These are phyloP conservation scores for Plasmodium reichenowi DNA, from an alignment of 169 alveolate species.

Conservation along the genomic window DNA sequence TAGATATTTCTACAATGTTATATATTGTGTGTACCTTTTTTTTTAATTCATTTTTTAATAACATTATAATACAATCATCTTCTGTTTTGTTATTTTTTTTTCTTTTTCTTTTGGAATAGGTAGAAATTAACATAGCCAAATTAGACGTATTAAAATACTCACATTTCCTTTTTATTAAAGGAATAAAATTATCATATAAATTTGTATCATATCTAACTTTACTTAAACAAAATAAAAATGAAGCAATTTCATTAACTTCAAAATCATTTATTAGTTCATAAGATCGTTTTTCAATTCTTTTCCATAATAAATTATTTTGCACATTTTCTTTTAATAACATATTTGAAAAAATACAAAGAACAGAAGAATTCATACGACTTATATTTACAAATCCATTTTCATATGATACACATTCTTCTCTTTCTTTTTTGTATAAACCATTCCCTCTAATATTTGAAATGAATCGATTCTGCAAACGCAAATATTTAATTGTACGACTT, in stretches of 20 bases:
- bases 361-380: conserved; percentile 73
- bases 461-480: conserved; percentile 10
- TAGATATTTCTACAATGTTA: conserved; percentile 68
- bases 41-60: conserved; percentile 74
- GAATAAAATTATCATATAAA: conserved; percentile 70
- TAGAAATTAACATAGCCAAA: conserved; percentile 74
- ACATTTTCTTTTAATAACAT: conserved; percentile 71
- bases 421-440: conserved; percentile 20
- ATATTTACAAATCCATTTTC: conserved; percentile 36
- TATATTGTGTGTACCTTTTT: conserved; percentile 56
- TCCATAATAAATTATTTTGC: conserved; percentile 62
- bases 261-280: conserved; percentile 66
- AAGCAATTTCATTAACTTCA: conserved; percentile 64
- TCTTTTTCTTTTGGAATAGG: conserved; percentile 60
- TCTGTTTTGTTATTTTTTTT: background rate
- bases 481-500: conserved; percentile 15
- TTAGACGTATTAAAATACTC: conserved; percentile 73
- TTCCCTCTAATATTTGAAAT: no score
- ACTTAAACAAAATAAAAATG: conserved; percentile 76
- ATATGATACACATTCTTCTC: conserved; percentile 22
- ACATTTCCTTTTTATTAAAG: conserved; percentile 57
- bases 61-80: conserved; percentile 34
- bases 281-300: conserved; percentile 58
- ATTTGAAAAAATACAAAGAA: conserved; percentile 72
- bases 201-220: conserved; percentile 69